phyloP scores from a whole-genome alignment of 306 rosid genomes.

The Vigna radiata region DNA sequence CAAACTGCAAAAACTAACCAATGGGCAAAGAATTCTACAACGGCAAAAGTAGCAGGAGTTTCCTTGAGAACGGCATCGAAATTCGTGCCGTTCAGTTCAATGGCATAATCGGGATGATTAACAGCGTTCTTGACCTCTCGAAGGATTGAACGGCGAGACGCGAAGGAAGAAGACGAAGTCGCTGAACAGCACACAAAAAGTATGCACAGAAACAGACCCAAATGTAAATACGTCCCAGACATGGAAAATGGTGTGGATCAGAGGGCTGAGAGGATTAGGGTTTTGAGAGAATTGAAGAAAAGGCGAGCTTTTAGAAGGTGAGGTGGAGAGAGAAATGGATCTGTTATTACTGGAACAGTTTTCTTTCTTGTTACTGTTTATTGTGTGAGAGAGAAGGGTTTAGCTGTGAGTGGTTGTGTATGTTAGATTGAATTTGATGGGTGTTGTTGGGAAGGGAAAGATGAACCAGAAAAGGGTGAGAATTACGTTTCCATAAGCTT shows the following conservation, averaged over 20 bases:
- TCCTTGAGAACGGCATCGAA: slow-evolving; percentile 78
- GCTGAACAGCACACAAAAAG: slow-evolving; percentile 48
- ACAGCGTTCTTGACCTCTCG: slow-evolving; percentile 49
- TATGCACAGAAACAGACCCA: slow-evolving; percentile 54
- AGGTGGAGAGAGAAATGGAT: slow-evolving; percentile 39
- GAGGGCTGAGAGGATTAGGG: slow-evolving; percentile 37
- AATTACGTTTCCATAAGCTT: slow-evolving; percentile 33
- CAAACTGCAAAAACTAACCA: slow-evolving; percentile 61
- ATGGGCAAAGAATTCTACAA: slow-evolving; percentile 89
- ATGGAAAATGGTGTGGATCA: slow-evolving; percentile 47
- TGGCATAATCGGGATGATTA: slow-evolving; percentile 69
- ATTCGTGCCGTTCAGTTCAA: slow-evolving; percentile 75
- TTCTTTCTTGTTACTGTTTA: background rate
- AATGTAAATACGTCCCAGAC: slow-evolving; percentile 48
- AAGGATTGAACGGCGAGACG: slow-evolving; percentile 80
- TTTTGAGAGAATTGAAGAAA: slow-evolving; percentile 38
- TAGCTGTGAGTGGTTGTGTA: background rate
- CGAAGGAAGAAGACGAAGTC: slow-evolving; percentile 45
- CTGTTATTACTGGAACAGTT: slow-evolving; percentile 3
- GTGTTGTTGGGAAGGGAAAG: slow-evolving; percentile 34
- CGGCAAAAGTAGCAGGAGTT: slow-evolving; percentile 78
- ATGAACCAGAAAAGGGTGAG: slow-evolving; percentile 20
- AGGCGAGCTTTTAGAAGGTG: slow-evolving; percentile 37
- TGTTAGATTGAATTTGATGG: slow-evolving; percentile 15
- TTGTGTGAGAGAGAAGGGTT: background rate